Evolutionary conservation across 768 basidiomycete genomes (phyloP), one percentile per base, ranked within the genome.

Genomic region (Pleurotus citrinopileatus): DNA sequence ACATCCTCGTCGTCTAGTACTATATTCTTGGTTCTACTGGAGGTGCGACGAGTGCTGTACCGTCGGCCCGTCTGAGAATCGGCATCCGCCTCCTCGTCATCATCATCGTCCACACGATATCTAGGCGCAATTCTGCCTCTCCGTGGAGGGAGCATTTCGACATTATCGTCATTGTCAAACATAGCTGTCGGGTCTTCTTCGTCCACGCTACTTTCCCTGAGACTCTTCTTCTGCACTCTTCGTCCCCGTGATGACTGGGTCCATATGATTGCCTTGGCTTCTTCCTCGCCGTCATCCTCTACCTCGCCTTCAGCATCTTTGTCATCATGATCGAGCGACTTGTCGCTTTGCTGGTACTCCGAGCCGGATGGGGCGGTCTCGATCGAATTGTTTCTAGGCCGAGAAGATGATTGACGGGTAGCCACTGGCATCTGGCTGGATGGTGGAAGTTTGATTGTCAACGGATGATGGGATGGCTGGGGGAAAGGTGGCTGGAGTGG

Each of bases 181-280:
- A 70, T 59, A 15, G 60, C 63, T 8, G 54, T 55, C 13, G 65
- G 60, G 28, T 62, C 64, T 20, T 66, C 61, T 0, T 45, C 58
- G 20, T 73, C 78, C n/a, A 75, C 73, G 25, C 80, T 79, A 51
- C 70, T 72, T 65, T 84, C 82, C 8, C 63, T 66, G 63, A 82
- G 82, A 4, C 58, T 64, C 34, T 59, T 68, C 63, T 65, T 75
- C 29, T 59, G 60, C 13, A 76, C 60, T 22, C 53, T 74, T 27
- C 82, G 68, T 13, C 83, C 81, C 26, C 76, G 63, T 19, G 32
- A 58, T 0, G 75, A 66, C 3, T 57, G 65, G 2, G 58, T 59
- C 46, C 65, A 63, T 57, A 67, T 60, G 8, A 66, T 29, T 40
- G 54, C 15, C 17, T n/a, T 34, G n/a, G 45, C 38, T 15, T 43